Conservation (phyloP, 73 alveolate species). For the Blepharisma stoltei region DNA sequence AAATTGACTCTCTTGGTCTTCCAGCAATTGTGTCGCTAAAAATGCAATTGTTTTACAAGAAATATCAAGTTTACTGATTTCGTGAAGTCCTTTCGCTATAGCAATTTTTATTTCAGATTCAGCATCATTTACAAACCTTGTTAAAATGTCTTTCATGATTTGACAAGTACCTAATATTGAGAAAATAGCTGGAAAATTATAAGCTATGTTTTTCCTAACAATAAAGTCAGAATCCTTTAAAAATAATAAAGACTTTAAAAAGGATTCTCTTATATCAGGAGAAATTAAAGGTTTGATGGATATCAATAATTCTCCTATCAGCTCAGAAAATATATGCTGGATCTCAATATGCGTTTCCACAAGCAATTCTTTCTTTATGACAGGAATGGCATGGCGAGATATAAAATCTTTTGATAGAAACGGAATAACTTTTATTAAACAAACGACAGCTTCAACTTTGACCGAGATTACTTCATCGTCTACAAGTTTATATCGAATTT, state of each 20-base stretch:
- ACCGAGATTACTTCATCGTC: neutral
- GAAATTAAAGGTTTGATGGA: too few species aligned
- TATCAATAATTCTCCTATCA: too few species aligned
- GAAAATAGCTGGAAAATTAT: conserved; percentile 17
- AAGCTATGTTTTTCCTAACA: conserved; percentile 2
- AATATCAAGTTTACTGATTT: neutral
- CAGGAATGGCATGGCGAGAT: neutral
- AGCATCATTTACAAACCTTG: neutral
- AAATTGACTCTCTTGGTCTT: neutral
- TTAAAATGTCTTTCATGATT: neutral
- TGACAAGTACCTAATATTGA: neutral
- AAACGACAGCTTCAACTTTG: neutral
- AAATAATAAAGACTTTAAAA: too few species aligned
- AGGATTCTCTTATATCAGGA: too few species aligned
- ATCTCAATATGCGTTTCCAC: too few species aligned
- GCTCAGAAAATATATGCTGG: too few species aligned
- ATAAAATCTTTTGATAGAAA: neutral
- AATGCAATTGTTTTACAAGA: neutral
- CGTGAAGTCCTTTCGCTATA: conserved; percentile 8
- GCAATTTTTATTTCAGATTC: neutral
- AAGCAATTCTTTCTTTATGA: too few species aligned
- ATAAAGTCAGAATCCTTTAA: neutral
- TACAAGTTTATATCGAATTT: too few species aligned
- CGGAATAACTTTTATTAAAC: neutral
- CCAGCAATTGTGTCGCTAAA: neutral